Base-by-base conservation (phyloP, 129 eudicot genomes). In the Artemisia annua region DNA sequence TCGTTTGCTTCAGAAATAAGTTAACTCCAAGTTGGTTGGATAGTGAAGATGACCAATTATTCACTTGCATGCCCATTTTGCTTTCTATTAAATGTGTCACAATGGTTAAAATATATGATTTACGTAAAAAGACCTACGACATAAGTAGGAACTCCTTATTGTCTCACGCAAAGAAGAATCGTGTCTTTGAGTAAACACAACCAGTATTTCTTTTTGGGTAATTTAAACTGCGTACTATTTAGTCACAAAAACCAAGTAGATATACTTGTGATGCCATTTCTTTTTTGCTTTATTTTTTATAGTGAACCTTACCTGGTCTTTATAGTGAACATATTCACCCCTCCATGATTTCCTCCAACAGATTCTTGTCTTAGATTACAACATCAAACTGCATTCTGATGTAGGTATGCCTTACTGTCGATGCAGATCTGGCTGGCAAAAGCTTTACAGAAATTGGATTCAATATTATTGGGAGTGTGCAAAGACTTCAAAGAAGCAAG, bases 341-440 rank as follows among this genome's bases (percentile, higher is more conserved):
- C 60, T 13, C 32, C 30, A 49, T 12, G 26, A 15, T 51, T 50
- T 68, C 48, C 48, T 52, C 63, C 11, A 58, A 58, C 12, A 7
- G 13, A 43, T 48, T 58, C 44, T 15, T 69, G 22, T 69, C 49
- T 52, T 53, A 9, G 8, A 22, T 30, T 44, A 61, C 11, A 72
- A 48, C 30, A 53, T 32, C 44, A 71, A 3, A 56, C 55, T 43
- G 30, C 66, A 71, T 20, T 32, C 30, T 70, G 18, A 70, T 54
- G 14, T 18, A 30, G 32, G 63, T 43, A 62, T 62, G 24, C 60
- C 58, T 72, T 67, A 26, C 64, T 63, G 58, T 78, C 39, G 8
- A 78, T 78, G 79, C 95, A 95, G 99, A 90, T 87, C 74, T 95
- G 97, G 99, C 79, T 95, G 73, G 97, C 86, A 43, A 88, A 82